Evolutionary conservation across 2,329 filamentous ascomycete genomes (phyloP), one percentile per base, ranked within the genome.

Genomic region (Thermothelomyces thermophilus): DNA sequence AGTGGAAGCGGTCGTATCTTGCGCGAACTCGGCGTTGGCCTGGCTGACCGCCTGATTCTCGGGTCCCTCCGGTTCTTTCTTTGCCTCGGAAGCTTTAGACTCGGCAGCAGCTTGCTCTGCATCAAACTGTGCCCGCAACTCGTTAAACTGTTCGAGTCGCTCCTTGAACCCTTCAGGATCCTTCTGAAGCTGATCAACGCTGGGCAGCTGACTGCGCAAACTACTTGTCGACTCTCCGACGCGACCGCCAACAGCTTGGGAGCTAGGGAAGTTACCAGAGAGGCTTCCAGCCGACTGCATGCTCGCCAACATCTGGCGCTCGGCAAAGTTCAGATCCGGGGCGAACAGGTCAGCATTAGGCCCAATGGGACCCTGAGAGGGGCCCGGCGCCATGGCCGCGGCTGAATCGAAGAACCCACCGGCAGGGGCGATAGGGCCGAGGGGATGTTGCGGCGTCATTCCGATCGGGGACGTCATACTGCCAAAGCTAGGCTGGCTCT

Each of bases 401-500:
- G 69, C 67, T 30, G 68, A 62, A 60, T 94, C 89, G 59, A 89
- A 88, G 65, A 90, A 90, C 33, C 80, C 80, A 31, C 79, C 72
- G 5, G 78, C 73, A n/a, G 77, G 74, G 51, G 80, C 78, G 43
- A 83, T 75, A 13, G 77, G 74, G 2, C 76, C 79, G 9, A 79
- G 71, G 5, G 75, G 68, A 63, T 79, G 63, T 74, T 66, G 74
- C 35, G 70, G 67, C 14, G 64, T 69, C 60, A 74, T 82, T 10
- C 81, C 82, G 51, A 85, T 80, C 2, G 90, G 90, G n/a, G 90
- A 94, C 2, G 88, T 83, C 58, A 98, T 94, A 68, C 87, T 96
- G 16, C 91, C 89, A 64, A 93, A 96, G 69, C 91, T 97, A 19
- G 91, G 91, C 68, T 98, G 93, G 64, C 90, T 96, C 64, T 98